A percentile compares a stretch with the other conserved stretches of the same genome.
These are phyloP conservation scores for Lasiosphaeria hispida DNA, from an alignment of 495 filamentous ascomycete genomes.

Conservation along the genomic window DNA sequence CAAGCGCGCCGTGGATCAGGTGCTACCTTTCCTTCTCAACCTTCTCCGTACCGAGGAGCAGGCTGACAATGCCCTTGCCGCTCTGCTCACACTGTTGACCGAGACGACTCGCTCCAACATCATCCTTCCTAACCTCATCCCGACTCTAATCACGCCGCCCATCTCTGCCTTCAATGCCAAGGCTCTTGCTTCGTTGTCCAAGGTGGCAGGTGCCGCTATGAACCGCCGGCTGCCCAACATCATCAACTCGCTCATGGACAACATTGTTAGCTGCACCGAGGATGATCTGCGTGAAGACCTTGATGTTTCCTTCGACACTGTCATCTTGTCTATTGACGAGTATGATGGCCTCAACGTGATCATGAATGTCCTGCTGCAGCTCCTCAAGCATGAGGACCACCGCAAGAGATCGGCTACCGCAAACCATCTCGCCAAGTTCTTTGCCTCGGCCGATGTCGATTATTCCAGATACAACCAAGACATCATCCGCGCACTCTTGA, in stretches of 20 bases:
- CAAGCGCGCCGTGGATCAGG: conserved; percentile 90
- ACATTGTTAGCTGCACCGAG: conserved; percentile 75
- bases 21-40: conserved; percentile 85
- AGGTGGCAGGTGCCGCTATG: conserved; percentile 86
- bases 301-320: conserved; percentile 75
- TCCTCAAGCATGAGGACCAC: conserved; percentile 92
- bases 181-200: conserved; percentile 85
- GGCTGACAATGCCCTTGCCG: conserved; percentile 88
- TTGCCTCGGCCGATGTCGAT: conserved; percentile 74
- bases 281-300: conserved; percentile 72
- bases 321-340: conserved; percentile 91
- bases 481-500: conserved; percentile 80
- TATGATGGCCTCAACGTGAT: conserved; percentile 90
- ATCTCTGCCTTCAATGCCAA: conserved; percentile 92
- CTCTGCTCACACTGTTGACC: conserved; percentile 86
- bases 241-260: conserved; percentile 89
- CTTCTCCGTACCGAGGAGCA: conserved; percentile 80
- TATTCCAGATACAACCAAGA: conserved; percentile 94
- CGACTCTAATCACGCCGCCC: conserved; percentile 83
- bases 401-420: conserved; percentile 73
- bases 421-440: conserved; percentile 83
- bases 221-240: conserved; percentile 84
- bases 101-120: conserved; percentile 93
- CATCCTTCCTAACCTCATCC: conserved; percentile 93
- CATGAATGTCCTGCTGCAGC: conserved; percentile 85